These are phyloP conservation scores for Termitomyces eurrhizus DNA, from an alignment of 768 basidiomycete species.

Conservation along the genomic window DNA sequence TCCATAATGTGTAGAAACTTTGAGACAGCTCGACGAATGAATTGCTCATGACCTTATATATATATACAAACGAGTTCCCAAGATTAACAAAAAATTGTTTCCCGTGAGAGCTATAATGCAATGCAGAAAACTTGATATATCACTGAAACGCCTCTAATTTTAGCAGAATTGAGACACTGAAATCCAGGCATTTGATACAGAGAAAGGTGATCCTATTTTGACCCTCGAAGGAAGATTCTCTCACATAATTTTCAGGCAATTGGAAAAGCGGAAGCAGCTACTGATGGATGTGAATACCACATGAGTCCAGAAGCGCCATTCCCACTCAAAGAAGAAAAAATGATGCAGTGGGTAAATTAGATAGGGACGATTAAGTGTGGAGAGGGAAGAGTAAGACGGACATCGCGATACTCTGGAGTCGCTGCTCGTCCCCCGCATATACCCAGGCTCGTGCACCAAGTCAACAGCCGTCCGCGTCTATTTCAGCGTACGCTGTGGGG, in stretches of 20 bases:
- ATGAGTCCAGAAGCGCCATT: background rate
- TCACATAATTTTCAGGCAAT: background rate
- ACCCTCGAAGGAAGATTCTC: background rate
- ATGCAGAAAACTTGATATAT: background rate
- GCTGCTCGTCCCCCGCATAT: background rate
- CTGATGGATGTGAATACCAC: background rate
- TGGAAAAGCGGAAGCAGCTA: too few species aligned
- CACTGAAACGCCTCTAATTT: background rate
- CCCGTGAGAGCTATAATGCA: background rate
- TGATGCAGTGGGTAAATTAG: background rate
- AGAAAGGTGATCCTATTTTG: background rate
- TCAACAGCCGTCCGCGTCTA: background rate
- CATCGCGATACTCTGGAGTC: too few species aligned
- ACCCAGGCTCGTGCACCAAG: background rate
- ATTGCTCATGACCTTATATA: background rate
- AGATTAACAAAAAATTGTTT: background rate
- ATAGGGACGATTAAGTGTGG: background rate
- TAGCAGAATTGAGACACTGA: background rate
- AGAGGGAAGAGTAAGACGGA: background rate
- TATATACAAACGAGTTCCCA: background rate
- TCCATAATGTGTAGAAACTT: conserved; percentile 5
- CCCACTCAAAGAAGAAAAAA: too few species aligned
- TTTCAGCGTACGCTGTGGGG: too few species aligned
- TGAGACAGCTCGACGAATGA: background rate
- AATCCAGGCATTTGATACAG: background rate